A percentile compares a stretch with the other conserved stretches of the same genome.
These are phyloP conservation scores for Fusarium goolgardi DNA, from an alignment of 2,329 filamentous ascomycete species.

Conservation along the genomic window DNA sequence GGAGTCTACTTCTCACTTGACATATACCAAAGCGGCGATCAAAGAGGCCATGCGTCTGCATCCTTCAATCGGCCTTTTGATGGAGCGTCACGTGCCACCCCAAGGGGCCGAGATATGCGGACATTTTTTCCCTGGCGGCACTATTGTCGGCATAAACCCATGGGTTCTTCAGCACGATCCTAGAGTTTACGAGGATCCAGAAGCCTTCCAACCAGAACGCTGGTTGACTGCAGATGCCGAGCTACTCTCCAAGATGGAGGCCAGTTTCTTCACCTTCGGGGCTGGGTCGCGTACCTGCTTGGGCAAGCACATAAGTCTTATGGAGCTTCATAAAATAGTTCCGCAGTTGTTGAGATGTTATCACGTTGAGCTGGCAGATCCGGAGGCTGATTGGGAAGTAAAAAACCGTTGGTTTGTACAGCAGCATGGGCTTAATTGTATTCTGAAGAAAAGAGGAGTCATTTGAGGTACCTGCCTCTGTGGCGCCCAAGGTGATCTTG, in stretches of 20 bases:
- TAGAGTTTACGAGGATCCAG: not conserved
- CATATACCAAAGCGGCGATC: conserved; percentile 32
- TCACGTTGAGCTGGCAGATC: not conserved
- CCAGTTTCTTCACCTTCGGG: not conserved
- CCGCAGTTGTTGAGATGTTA: not conserved
- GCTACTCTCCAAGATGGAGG: not conserved
- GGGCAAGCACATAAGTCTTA: not conserved
- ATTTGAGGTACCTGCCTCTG: not conserved
- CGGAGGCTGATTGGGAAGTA: not conserved
- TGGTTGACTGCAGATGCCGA: not conserved
- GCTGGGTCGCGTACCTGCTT: not conserved
- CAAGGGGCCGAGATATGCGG: not conserved
- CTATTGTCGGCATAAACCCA: not conserved
- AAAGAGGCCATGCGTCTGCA: conserved; percentile 41
- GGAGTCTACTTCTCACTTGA: not conserved
- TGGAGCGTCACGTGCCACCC: conserved; percentile 7
- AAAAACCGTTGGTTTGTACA: conserved; percentile 10
- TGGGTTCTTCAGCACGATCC: conserved; percentile 6
- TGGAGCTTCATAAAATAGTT: conserved; percentile 1
- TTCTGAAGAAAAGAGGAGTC: not conserved
- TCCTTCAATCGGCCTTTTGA: conserved; percentile 24
- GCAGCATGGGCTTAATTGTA: not conserved
- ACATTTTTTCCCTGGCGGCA: not conserved
- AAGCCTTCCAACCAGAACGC: not conserved
- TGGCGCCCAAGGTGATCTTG: too few species aligned